Base-by-base conservation (phyloP, 805 yeast species). In the Pichia nanzhaoensis region DNA sequence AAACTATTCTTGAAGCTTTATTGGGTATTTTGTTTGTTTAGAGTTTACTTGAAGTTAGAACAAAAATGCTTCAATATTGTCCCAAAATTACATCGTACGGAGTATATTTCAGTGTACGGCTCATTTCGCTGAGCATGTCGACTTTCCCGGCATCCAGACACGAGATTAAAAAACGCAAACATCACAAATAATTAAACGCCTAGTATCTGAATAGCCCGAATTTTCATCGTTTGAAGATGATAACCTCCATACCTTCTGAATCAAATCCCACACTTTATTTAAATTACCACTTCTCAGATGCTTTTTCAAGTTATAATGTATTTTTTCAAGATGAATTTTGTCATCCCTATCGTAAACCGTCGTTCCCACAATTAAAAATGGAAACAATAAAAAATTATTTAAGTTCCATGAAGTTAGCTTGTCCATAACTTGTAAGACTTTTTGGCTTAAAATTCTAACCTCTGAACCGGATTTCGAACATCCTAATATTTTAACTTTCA, bases 321-420 rank as follows among this genome's bases (percentile, higher is more conserved):
- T 8, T 8, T 14, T 16, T 33, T 32, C n/a, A n/a, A 41, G 8
- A 7, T 14, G 9, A 4, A 41, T 19, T 20, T 24, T 34, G 21
- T 34, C 38, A 9, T 7, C 10, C 8, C 14, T 14, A 5, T 41
- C 44, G 19, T 20, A 17, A 21, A 41, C 17, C 8, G 30, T 33
- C 21, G 44, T 20, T 3, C 44, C 39, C 4, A 22, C 38, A 16
- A 34, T 41, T 9, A 41, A 16, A 31, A 41, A 41, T 2, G 44
- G 44, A 5, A 41, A 34, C 9, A 41, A 33, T 9, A 41, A 10
- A 19, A 13, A 41, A 27, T 41, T 34, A 33, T 34, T 41, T 33
- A 41, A 24, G 1, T 34, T 33, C 33, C 38, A 34, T 7, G 37
- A 22, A 5, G 34, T 16, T 10, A 41, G 33, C 8, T 16, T 10